phyloP scores from a whole-genome alignment of 1,139 yeast species.

The Nakaseomyces delphensis region DNA sequence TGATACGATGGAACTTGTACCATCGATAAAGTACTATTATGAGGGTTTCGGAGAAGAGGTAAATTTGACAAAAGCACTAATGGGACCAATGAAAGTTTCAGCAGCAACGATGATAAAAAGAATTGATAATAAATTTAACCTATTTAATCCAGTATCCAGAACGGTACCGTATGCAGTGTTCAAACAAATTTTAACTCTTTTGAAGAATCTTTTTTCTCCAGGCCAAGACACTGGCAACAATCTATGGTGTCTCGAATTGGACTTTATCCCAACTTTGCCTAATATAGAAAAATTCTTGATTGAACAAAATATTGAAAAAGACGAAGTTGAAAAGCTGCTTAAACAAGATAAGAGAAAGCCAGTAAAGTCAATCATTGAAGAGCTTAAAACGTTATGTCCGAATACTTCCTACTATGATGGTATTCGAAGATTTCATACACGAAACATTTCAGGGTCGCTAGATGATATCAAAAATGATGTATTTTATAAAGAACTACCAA shows the following conservation, averaged over 20 bases:
- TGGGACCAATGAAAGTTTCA: constrained; percentile 20
- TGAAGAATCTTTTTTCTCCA: constrained; percentile 22
- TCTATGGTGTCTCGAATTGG: constrained; percentile 40
- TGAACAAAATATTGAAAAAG: constrained; percentile 19
- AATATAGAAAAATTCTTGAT: constrained; percentile 19
- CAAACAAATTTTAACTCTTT: constrained; percentile 26
- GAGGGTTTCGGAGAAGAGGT: constrained; percentile 21
- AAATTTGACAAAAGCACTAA: constrained; percentile 21
- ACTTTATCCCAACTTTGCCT: constrained; percentile 21
- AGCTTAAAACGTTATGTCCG: background rate
- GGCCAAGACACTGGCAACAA: constrained; percentile 31
- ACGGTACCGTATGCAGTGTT: constrained; percentile 29
- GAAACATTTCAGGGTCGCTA: constrained; percentile 34
- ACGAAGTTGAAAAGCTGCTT: constrained; percentile 17
- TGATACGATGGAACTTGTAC: constrained; percentile 27
- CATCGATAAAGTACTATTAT: constrained; percentile 21
- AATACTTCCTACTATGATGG: constrained; percentile 17
- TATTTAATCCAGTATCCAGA: constrained; percentile 20
- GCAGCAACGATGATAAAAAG: constrained; percentile 20
- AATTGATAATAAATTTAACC: constrained; percentile 13
- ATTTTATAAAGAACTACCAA: constrained; percentile 32
- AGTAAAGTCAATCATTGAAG: background rate
- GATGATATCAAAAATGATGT: constrained; percentile 33
- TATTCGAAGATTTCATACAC: background rate
- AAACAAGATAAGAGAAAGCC: constrained; percentile 11